Conservation (phyloP, 495 filamentous ascomycete species). For the Delitschia confertaspora region DNA sequence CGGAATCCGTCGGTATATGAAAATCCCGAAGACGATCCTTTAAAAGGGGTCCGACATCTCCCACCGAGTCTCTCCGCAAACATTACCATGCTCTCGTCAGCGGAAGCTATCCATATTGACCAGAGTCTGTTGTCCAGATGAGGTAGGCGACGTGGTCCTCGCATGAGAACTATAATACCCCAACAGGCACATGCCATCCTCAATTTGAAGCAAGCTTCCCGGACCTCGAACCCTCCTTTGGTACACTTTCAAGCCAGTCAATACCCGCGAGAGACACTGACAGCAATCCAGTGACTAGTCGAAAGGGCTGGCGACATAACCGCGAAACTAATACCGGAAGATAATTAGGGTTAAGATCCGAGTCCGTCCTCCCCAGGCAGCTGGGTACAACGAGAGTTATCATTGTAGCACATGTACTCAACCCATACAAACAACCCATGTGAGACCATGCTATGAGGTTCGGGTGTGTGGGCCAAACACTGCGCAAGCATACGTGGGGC, state of each 20-base stretch:
- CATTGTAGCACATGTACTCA: slow-evolving; percentile 27
- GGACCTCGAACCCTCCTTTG: slow-evolving; percentile 41
- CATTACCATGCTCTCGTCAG: slow-evolving; percentile 13
- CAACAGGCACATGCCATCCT: slow-evolving; percentile 33
- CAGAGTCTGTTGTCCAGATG: slow-evolving; percentile 34
- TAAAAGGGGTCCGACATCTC: slow-evolving; percentile 29
- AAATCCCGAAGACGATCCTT: slow-evolving; percentile 31
- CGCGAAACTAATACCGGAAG: slow-evolving; percentile 50
- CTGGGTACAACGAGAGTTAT: slow-evolving; percentile 30
- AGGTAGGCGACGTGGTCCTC: slow-evolving; percentile 32
- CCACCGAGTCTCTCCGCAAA: slow-evolving; percentile 28
- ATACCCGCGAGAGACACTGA: slow-evolving; percentile 12
- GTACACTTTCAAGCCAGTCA: slow-evolving; percentile 23
- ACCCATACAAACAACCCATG: slow-evolving; percentile 26
- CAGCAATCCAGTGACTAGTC: slow-evolving; percentile 33
- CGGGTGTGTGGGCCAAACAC: slow-evolving; percentile 28
- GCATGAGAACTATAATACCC: slow-evolving; percentile 31
- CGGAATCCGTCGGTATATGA: slow-evolving; percentile 21
- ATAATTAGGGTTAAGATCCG: slow-evolving; percentile 77
- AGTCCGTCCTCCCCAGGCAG: slow-evolving; percentile 44
- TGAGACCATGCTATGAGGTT: slow-evolving; percentile 44
- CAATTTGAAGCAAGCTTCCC: slow-evolving; percentile 22
- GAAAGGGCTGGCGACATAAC: slow-evolving; percentile 41
- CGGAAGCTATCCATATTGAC: slow-evolving; percentile 31
- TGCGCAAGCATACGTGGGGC: slow-evolving; percentile 35